Evolutionary conservation across 768 basidiomycete genomes (phyloP), one percentile per base, ranked within the genome.

Genomic region (Tubosaeta sp.): DNA sequence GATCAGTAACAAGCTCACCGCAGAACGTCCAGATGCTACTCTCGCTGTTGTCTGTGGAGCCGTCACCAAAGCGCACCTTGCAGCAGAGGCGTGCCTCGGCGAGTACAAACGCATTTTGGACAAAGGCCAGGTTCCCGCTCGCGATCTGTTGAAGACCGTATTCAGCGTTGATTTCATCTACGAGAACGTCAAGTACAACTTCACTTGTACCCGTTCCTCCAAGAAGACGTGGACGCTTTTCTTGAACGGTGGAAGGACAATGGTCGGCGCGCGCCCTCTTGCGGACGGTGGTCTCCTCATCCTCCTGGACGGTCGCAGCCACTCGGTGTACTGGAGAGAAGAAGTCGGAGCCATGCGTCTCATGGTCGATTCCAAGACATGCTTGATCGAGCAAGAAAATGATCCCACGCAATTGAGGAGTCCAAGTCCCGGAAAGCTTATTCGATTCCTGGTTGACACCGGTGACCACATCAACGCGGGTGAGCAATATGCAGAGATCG

Each of bases 321-420:
- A 99, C 72, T 95, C 97, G 22, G 79, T 97, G 48, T 99, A 99
- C 72, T 98, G 92, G 93, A 80, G 92, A 50, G 97, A 97, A 70
- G 97, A 99, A 74, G 97, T 98, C 49, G 97, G 94, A 50, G 90
- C 92, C 9, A 75, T 94, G 59, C 76, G 91, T 59, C 69, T 98
- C 65, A 92, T 93, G 85, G 86, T 99, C 54, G 95, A 99, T 72
- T 82, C 93, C 48, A 95, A 97, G 79, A 99, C 97, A 14, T 97
- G 95, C 69, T 78, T 97, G 73, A 94, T 99, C 60, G 97, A 97
- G 71, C 95, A 98, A 72, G 97, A 99, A 79, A 97, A 97, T 62
- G 97, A 99, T 64, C 97, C 97, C 14, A 99, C 97, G 22, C 95
- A 98, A 70, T 77, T 98, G 43, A 80, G 97, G 61, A 93, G 90